Evolutionary conservation across 2,329 filamentous ascomycete species (phyloP), one percentile per base, ranked within the genome.

Genomic region (Aureobasidium sp.): DNA sequence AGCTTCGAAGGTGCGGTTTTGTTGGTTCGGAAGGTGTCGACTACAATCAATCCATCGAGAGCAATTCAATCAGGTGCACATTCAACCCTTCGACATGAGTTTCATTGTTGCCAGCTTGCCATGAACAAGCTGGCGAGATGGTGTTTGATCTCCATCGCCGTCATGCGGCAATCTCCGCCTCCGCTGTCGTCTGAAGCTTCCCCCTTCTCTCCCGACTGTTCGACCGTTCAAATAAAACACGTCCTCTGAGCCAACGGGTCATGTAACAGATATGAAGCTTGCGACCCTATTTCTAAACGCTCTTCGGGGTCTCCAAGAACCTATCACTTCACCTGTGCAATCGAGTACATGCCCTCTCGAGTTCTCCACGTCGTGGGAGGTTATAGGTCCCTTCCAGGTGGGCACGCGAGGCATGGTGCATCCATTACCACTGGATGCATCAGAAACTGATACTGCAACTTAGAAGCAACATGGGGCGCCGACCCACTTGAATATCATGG

Each of bases 381-480:
- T 82, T 27, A 73, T 85, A 27, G 83, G 83, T 3, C 83, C 82
- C 8, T 85, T 84, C 66, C 78, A 80, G 65, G 78, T 81, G 61
- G 83, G 83, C 63, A 85, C 81, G 60, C 74, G 82, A 80, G 82
- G 82, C 79, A 76, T 67, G 76, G 61, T 15, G 53, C 53, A 57
- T 37, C 39, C 32, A 36, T 30, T 25, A 39, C 10, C 44, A 16
- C 44, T 25, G 44, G 39, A 44, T 59, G 54, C 54, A 47, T 48
- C 44, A 25, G 49, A 37, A 34, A 39, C 61, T 65, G 58, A 65
- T 60, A 15, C 47, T 53, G 36, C n/a, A 27, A 34, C 47, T 27
- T 54, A 83, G 83, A 85, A 72, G 80, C 80, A 27, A 73, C 79
- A 30, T 85, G 82, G 82, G 82, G 82, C 41, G 78, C 82, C 36